phyloP scores from a whole-genome alignment of 2,329 filamentous ascomycete genomes.

The Byssothecium circinans region DNA sequence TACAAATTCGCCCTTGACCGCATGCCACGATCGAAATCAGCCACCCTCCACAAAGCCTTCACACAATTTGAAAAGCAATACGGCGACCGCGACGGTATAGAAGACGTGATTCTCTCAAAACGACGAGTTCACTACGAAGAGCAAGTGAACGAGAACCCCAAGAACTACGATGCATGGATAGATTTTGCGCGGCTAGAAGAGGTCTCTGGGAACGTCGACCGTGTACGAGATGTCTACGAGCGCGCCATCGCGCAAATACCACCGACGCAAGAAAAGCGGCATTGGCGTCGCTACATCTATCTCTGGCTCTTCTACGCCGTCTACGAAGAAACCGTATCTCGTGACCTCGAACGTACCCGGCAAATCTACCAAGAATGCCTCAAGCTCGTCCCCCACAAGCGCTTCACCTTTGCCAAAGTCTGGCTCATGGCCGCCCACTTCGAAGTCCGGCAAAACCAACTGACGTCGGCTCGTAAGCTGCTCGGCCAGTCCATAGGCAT shows the following conservation, averaged over 20 bases:
- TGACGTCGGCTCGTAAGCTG: conserved; percentile 80
- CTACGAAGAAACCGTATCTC: conserved; percentile 87
- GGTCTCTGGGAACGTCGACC: conserved; percentile 75
- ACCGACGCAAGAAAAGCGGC: conserved; percentile 91
- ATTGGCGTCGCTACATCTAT: conserved; percentile 97
- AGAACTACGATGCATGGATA: conserved; percentile 97
- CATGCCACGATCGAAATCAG: conserved; percentile 82
- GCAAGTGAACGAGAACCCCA: conserved; percentile 87
- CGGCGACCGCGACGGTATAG: conserved; percentile 87
- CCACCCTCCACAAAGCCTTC: conserved; percentile 85
- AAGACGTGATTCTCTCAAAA: conserved; percentile 95
- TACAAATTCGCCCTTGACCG: conserved; percentile 96
- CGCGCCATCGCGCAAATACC: conserved; percentile 93
- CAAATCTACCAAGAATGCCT: conserved; percentile 92
- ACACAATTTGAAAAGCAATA: conserved; percentile 99
- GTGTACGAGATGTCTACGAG: conserved; percentile 91
- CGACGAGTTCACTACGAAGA: conserved; percentile 92
- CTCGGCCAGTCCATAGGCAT: conserved; percentile 88
- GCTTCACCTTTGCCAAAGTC: conserved; percentile 95
- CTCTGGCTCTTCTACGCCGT: conserved; percentile 97
- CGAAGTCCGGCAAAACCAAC: conserved; percentile 82
- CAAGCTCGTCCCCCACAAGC: conserved; percentile 87
- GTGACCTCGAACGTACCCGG: conserved; percentile 74
- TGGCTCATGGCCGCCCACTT: conserved; percentile 95
- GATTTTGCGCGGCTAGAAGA: conserved; percentile 93